Percentiles rank a stretch among this genome's conserved stretches.
Conservation (phyloP, 345 rosid species). For the Hevea brasiliensis region DNA sequence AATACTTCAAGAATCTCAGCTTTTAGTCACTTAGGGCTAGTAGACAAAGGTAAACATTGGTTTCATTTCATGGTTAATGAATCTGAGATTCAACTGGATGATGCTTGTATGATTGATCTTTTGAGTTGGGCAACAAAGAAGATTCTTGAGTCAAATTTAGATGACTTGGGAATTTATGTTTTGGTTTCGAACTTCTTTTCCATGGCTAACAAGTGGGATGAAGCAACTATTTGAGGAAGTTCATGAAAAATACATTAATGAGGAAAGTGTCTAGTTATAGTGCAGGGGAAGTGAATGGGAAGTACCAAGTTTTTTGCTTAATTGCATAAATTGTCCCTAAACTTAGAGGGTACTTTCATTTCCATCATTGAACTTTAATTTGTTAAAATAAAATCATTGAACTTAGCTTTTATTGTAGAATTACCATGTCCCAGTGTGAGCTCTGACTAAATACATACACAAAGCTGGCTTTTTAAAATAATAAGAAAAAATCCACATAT, state of each 20-base stretch:
- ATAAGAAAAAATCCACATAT: too few species aligned
- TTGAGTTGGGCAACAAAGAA: slow-evolving; percentile 63
- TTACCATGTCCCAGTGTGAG: too few species aligned
- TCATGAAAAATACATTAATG: slow-evolving; percentile 51
- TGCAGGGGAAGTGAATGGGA: slow-evolving; percentile 56
- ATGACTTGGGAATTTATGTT: slow-evolving; percentile 54
- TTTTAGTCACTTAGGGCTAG: slow-evolving; percentile 63
- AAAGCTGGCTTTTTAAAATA: too few species aligned
- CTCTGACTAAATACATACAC: too few species aligned
- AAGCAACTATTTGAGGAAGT: slow-evolving; percentile 59
- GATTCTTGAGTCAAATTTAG: slow-evolving; percentile 54
- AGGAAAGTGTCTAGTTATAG: slow-evolving; percentile 70
- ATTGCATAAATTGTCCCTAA: too few species aligned
- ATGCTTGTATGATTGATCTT: slow-evolving; percentile 70
- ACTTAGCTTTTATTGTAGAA: too few species aligned
- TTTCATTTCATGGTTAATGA: slow-evolving; percentile 55
- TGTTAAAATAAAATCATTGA: too few species aligned
- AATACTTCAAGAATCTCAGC: too few species aligned
- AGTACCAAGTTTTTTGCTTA: slow-evolving; percentile 52
- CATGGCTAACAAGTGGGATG: slow-evolving; percentile 51
- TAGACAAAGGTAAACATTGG: slow-evolving; percentile 62
- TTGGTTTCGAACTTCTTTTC: slow-evolving; percentile 75
- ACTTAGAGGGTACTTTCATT: too few species aligned
- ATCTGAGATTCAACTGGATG: slow-evolving; percentile 50
- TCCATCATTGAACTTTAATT: too few species aligned